Percentiles rank a stretch among this genome's conserved stretches.
Evolutionary conservation across 2,329 filamentous ascomycete genomes (phyloP).

Genomic region (Chaetomiaceae sp.): DNA sequence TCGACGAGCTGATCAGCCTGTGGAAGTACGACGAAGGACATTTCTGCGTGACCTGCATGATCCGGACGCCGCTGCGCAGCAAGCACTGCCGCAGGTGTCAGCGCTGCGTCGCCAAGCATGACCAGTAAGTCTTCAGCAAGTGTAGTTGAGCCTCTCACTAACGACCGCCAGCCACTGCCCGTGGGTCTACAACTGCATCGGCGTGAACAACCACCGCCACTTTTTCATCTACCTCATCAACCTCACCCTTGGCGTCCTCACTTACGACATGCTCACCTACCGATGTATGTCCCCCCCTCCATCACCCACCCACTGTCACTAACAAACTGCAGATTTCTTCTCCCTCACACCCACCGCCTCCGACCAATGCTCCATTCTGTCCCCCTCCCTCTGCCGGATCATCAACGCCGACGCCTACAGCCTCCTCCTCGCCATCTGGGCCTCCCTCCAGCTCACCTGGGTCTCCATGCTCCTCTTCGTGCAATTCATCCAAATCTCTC

Average conservation of each 20-base stretch:
- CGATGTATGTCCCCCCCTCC: constrained; percentile 47
- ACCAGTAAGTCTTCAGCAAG: constrained; percentile 65
- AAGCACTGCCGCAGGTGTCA: constrained; percentile 93
- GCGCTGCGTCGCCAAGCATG: constrained; percentile 91
- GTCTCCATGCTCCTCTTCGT: constrained; percentile 95
- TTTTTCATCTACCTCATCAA: constrained; percentile 86
- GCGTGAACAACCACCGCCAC: constrained; percentile 91
- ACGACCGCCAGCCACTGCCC: constrained; percentile 71
- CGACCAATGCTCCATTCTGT: constrained; percentile 67
- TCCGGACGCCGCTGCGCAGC: constrained; percentile 83
- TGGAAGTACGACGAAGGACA: constrained; percentile 94
- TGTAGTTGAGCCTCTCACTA: neutral
- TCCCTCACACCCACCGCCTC: constrained; percentile 49
- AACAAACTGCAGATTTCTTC: constrained; percentile 54
- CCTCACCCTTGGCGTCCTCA: constrained; percentile 69
- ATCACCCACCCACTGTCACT: neutral
- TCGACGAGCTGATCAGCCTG: constrained; percentile 76
- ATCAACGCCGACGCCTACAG: constrained; percentile 82
- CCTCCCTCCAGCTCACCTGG: constrained; percentile 82
- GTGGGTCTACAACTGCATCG: constrained; percentile 96
- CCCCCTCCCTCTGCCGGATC: constrained; percentile 68
- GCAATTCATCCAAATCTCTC: constrained; percentile 85
- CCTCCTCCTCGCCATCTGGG: constrained; percentile 74
- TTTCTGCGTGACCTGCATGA: constrained; percentile 94
- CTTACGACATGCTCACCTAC: constrained; percentile 68